Percentiles rank a stretch among this genome's conserved stretches.
Evolutionary conservation across 768 basidiomycete genomes (phyloP).

Genomic region (Suillus fuscotomentosus): DNA sequence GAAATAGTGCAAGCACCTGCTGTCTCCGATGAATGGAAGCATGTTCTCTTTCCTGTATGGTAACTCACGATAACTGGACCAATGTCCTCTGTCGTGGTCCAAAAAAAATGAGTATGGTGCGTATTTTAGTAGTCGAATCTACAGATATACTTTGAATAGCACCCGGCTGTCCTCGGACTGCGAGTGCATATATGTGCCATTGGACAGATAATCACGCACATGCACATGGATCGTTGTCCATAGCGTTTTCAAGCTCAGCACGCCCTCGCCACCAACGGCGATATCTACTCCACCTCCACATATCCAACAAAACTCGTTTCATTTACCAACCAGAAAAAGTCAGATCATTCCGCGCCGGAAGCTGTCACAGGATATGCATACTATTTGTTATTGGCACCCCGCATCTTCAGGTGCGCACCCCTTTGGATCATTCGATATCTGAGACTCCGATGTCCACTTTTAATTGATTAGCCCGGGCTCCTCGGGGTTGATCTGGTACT

Average conservation of each 20-base stretch:
- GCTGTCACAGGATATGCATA: too few species aligned
- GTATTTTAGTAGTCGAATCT: background rate
- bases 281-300: too few species aligned
- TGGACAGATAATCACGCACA: background rate
- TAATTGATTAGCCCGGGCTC: background rate
- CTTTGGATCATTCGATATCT: too few species aligned
- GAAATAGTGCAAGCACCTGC: too few species aligned
- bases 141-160: background rate
- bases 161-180: background rate
- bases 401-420: background rate
- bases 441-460: background rate
- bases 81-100: too few species aligned
- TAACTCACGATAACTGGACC: too few species aligned
- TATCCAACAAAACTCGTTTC: background rate
- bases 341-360: background rate
- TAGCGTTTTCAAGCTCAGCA: background rate
- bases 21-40: background rate
- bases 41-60: too few species aligned
- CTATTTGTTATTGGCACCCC: background rate
- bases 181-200: background rate
- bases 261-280: background rate
- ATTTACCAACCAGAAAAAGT: background rate
- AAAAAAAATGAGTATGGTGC: background rate
- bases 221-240: too few species aligned
- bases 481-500: background rate